Conservation (phyloP, 495 filamentous ascomycete genomes). For the Lentithecium fluviatile region DNA sequence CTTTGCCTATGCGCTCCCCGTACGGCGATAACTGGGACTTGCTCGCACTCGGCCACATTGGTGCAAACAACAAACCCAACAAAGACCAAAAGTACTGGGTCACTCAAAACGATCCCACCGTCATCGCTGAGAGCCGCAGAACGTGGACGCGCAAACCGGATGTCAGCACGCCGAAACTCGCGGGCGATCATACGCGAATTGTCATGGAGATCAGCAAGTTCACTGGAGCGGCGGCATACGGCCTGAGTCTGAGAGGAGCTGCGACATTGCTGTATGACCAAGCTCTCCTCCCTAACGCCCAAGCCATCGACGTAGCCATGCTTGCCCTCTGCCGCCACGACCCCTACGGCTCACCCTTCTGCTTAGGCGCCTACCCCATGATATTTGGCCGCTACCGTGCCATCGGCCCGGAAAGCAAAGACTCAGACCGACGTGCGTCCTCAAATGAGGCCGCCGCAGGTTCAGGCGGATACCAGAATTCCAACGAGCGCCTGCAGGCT, state of each 20-base stretch:
- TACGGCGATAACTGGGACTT: slow-evolving; percentile 23
- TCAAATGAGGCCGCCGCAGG: neutral
- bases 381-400: slow-evolving; percentile 12
- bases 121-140: neutral
- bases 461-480: neutral
- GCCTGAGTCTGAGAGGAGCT: slow-evolving; percentile 14
- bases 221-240: slow-evolving; percentile 5
- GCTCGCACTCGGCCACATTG: slow-evolving; percentile 15
- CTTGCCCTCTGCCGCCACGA: slow-evolving; percentile 4
- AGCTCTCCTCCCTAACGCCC: slow-evolving; percentile 9
- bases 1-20: slow-evolving; percentile 10
- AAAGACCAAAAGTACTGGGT: slow-evolving; percentile 20
- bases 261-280: slow-evolving; percentile 20
- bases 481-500: neutral
- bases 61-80: slow-evolving; percentile 16
- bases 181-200: slow-evolving; percentile 1
- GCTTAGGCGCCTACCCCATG: slow-evolving; percentile 24
- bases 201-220: slow-evolving; percentile 6
- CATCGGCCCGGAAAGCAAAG: slow-evolving; percentile 9
- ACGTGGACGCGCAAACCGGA: slow-evolving; percentile 16
- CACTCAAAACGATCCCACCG: slow-evolving; percentile 17
- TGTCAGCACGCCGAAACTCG: slow-evolving; percentile 3
- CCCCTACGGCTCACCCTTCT: slow-evolving; percentile 6
- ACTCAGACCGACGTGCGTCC: slow-evolving; percentile 4
- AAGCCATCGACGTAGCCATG: slow-evolving; percentile 15